Base-by-base conservation (phyloP, 768 basidiomycete species). In the Tylopilus sp. region DNA sequence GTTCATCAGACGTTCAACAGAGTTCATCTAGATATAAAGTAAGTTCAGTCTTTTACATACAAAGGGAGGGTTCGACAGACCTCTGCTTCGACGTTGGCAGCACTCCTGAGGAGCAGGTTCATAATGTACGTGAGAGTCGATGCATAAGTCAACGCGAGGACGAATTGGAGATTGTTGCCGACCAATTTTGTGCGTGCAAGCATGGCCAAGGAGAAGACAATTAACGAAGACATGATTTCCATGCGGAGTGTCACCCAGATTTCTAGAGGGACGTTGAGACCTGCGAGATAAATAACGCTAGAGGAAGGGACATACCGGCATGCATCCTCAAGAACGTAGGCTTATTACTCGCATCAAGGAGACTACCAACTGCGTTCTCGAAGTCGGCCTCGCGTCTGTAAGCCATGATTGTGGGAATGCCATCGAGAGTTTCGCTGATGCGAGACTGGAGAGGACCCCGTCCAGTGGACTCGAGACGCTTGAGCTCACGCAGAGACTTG, bases 361-460 rank as follows among this genome's bases (percentile, higher is more conserved):
- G 56, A 3, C 42, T 33, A 21, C 57, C 58, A 6, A 66, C 60
- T 8, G 55, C 51, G 25, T 54, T 58, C 33, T 44, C 62, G 33
- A 64, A 68, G 48, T 68, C 66, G 17, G 51, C 8, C 44, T 60
- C 62, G 18, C 66, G 67, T 48, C 72, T 70, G 52, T 77, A 81
- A 4, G 79, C 78, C 44, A 79, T 71, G 40, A 79, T 75, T 11
- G 76, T 77, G 3, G 66, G 63, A 22, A 70, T 71, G 4, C 79
- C 80, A 20, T 72, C 71, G 5, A 81, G 68, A 2, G 73, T 75
- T 62, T 81, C 80, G 39, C 71, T 73, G 64, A 80, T 79, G 48
- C 76, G 75, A 2, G 76, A 72, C 51, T 81, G 79, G 18, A 81
- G 73, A 3, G 73, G 70, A 7, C 74, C 74, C 12, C 77, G 75